A percentile compares a stretch with the other conserved stretches of the same genome.
Evolutionary conservation across 2,329 filamentous ascomycete genomes (phyloP).

Genomic region (Bipolaris oryzae): DNA sequence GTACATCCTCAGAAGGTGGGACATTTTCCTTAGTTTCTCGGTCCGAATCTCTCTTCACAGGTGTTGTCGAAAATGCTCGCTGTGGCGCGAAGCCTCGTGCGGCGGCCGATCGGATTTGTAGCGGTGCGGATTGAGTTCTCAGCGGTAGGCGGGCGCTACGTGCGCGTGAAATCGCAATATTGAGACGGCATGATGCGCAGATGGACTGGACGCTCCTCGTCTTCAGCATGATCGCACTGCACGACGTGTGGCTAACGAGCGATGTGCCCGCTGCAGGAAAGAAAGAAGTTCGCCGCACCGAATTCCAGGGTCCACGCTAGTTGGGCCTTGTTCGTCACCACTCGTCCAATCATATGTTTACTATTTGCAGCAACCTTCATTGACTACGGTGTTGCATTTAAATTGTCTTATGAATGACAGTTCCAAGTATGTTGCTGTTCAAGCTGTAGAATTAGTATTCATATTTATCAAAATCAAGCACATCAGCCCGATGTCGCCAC

Average conservation of each 20-base stretch:
- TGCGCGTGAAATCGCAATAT: slow-evolving; percentile 31
- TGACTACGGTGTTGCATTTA: background rate
- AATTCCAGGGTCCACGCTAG: slow-evolving; percentile 31
- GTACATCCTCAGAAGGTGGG: slow-evolving; percentile 1
- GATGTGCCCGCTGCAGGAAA: slow-evolving; percentile 14
- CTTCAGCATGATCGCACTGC: slow-evolving; percentile 37
- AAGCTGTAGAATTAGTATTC: background rate
- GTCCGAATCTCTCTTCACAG: slow-evolving; percentile 18
- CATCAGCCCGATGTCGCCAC: no score
- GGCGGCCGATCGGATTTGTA: slow-evolving; percentile 19
- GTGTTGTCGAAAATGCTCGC: slow-evolving; percentile 31
- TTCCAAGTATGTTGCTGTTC: background rate
- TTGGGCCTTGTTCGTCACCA: slow-evolving; percentile 8
- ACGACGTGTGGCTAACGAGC: slow-evolving; percentile 10
- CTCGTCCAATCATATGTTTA: slow-evolving; percentile 29
- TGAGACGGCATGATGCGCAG: slow-evolving; percentile 44
- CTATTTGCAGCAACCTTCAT: slow-evolving; percentile 5
- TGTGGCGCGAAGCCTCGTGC: slow-evolving; percentile 23
- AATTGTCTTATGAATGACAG: background rate
- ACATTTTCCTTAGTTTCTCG: slow-evolving; percentile 10
- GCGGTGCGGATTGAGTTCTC: slow-evolving; percentile 17
- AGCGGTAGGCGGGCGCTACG: slow-evolving; percentile 33
- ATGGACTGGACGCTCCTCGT: slow-evolving; percentile 36
- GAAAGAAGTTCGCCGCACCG: slow-evolving; percentile 45
- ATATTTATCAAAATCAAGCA: no score